Evolutionary conservation across 2,329 filamentous ascomycete species (phyloP).

Genomic region (Rhynchosporium agropyri): DNA sequence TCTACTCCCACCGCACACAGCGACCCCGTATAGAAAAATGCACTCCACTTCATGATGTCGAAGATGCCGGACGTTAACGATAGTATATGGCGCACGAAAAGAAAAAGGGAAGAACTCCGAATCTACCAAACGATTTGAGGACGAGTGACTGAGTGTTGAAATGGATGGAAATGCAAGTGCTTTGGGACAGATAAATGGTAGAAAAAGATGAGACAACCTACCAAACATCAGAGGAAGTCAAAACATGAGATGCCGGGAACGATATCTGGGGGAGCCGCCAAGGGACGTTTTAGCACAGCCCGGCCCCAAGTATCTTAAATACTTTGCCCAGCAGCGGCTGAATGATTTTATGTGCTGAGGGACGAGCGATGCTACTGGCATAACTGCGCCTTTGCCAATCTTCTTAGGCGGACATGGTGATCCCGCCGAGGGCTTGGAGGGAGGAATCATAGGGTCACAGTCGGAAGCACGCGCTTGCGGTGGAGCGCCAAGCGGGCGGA

Average conservation of each 20-base stretch:
- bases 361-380: constrained; percentile 5
- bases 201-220: constrained; percentile 12
- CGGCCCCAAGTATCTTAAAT: constrained; percentile 18
- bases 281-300: constrained; percentile 27
- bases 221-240: constrained; percentile 6
- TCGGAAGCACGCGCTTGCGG: constrained; percentile 11
- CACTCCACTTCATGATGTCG: constrained; percentile 23
- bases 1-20: constrained; percentile 31
- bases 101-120: not conserved
- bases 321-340: constrained; percentile 9
- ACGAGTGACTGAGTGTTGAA: not conserved
- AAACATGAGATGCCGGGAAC: constrained; percentile 17
- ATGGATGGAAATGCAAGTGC: not conserved
- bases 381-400: constrained; percentile 25
- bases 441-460: constrained; percentile 18
- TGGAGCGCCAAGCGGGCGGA: constrained; percentile 27
- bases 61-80: constrained; percentile 3
- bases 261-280: constrained; percentile 18
- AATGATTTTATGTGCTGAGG: not conserved
- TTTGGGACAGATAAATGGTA: constrained; percentile 13
- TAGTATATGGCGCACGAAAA: not conserved
- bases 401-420: constrained; percentile 15
- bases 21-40: constrained; percentile 17
- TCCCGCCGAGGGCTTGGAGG: constrained; percentile 27
- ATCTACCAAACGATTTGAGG: not conserved